These are phyloP conservation scores for Colletotrichum lindemuthianum DNA, from an alignment of 2,329 filamentous ascomycete genomes.

Conservation along the genomic window DNA sequence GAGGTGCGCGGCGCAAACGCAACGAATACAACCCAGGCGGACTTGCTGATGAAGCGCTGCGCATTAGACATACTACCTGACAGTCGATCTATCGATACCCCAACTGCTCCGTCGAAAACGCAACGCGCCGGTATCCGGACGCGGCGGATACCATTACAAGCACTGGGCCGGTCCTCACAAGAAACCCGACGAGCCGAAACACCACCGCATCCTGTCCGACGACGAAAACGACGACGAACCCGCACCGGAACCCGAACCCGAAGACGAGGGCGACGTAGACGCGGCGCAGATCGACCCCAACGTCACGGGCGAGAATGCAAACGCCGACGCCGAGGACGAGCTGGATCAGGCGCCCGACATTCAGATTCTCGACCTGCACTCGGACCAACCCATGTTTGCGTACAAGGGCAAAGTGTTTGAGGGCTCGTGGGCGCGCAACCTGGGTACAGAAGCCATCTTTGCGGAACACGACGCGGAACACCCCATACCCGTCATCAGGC, in stretches of 20 bases:
- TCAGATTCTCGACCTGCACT: slow-evolving; percentile 87
- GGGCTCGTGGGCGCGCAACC: slow-evolving; percentile 82
- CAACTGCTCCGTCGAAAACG: slow-evolving; percentile 58
- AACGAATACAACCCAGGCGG: background rate
- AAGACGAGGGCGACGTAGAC: slow-evolving; percentile 43
- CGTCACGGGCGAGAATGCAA: slow-evolving; percentile 34
- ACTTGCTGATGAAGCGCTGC: background rate
- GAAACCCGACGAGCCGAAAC: slow-evolving; percentile 35
- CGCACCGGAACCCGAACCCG: slow-evolving; percentile 23
- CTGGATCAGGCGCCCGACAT: slow-evolving; percentile 55
- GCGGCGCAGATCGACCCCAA: slow-evolving; percentile 25
- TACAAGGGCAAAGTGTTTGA: slow-evolving; percentile 83
- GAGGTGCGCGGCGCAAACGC: slow-evolving; percentile 54
- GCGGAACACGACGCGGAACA: slow-evolving; percentile 55
- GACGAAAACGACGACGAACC: slow-evolving; percentile 40
- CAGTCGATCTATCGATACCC: slow-evolving; percentile 70
- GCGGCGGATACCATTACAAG: slow-evolving; percentile 59
- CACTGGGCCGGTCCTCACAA: slow-evolving; percentile 49
- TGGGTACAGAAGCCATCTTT: slow-evolving; percentile 87
- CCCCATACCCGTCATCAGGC: slow-evolving; percentile 58
- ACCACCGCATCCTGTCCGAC: slow-evolving; percentile 37
- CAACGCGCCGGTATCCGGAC: slow-evolving; percentile 39
- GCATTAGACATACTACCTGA: slow-evolving; percentile 69
- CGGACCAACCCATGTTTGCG: slow-evolving; percentile 78
- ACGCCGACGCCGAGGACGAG: slow-evolving; percentile 38